A percentile compares a stretch with the other conserved stretches of the same genome.
phyloP scores from a whole-genome alignment of 495 filamentous ascomycete species.

The Penicillium dipodomyicola region DNA sequence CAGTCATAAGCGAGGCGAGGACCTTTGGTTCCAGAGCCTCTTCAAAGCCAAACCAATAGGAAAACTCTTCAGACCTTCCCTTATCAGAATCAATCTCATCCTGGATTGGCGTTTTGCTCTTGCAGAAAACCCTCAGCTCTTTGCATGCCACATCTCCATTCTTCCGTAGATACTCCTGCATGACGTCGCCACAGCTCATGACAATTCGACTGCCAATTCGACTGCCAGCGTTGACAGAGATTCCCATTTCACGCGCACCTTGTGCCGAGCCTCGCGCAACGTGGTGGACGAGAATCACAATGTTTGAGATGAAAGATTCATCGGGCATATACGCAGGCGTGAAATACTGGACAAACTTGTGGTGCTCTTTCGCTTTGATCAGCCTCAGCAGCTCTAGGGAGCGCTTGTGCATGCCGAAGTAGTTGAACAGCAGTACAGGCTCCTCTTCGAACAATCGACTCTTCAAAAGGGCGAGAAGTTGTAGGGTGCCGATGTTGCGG shows the following conservation, averaged over 20 bases:
- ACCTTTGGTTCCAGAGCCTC: constrained; percentile 27
- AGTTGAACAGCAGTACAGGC: constrained; percentile 30
- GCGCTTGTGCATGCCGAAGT: constrained; percentile 35
- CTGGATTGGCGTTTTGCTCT: constrained; percentile 32
- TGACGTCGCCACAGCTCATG: constrained; percentile 28
- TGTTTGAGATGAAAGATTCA: constrained; percentile 30
- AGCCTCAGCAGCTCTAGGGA: constrained; percentile 29
- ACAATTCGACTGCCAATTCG: constrained; percentile 26
- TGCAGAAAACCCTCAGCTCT: constrained; percentile 34
- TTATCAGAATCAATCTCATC: constrained; percentile 22
- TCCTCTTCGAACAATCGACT: constrained; percentile 30
- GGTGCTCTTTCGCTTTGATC: constrained; percentile 29
- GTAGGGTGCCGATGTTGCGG: constrained; percentile 26
- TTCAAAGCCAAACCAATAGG: constrained; percentile 15
- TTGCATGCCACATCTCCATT: constrained; percentile 35
- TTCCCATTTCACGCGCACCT: constrained; percentile 19
- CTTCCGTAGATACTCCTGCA: constrained; percentile 28
- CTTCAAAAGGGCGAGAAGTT: constrained; percentile 31
- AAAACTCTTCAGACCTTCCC: constrained; percentile 13
- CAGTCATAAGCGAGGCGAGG: constrained; percentile 28
- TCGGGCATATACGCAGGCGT: constrained; percentile 29
- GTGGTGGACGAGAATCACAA: constrained; percentile 28
- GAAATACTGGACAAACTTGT: constrained; percentile 32
- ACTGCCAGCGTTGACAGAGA: constrained; percentile 2
- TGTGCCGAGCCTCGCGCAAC: constrained; percentile 28